phyloP scores from a whole-genome alignment of 2,329 filamentous ascomycete genomes.

The Exutisphaerella laricina region DNA sequence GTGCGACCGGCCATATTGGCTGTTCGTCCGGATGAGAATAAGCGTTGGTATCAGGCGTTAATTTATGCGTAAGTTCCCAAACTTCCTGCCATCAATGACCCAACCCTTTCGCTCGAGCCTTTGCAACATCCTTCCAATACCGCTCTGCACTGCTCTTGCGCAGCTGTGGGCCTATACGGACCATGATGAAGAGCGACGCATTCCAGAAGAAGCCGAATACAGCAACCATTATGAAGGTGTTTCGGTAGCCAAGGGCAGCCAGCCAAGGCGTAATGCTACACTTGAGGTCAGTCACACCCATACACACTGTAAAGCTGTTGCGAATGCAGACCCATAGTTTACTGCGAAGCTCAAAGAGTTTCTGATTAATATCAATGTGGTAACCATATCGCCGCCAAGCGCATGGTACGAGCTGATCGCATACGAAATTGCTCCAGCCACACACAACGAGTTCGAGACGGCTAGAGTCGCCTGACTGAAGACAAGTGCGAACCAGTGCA shows the following conservation, averaged over 20 bases:
- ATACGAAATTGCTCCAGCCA: conserved; percentile 38
- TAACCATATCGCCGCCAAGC: conserved; percentile 41
- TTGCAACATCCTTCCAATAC: conserved; percentile 19
- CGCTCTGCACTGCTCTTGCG: conserved; percentile 13
- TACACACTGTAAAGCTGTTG: too few relatives aligned
- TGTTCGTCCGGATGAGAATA: too few relatives aligned
- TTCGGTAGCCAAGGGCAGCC: conserved; percentile 15
- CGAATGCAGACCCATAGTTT: conserved; percentile 38
- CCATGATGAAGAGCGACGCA: conserved; percentile 18
- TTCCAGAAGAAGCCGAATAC: conserved; percentile 18
- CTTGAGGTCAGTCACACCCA: conserved; percentile 3
- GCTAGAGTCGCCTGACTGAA: conserved; percentile 43
- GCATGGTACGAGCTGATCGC: conserved; percentile 42
- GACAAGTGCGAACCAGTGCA: conserved; percentile 48
- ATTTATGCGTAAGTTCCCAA: too few relatives aligned
- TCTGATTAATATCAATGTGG: conserved; percentile 43
- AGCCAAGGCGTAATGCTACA: conserved; percentile 17
- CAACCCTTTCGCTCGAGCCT: conserved; percentile 15
- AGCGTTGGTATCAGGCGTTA: too few relatives aligned
- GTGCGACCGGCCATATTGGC: too few relatives aligned
- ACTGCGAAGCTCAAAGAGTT: conserved; percentile 47
- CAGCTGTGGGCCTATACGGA: conserved; percentile 13
- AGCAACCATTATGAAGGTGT: conserved; percentile 21
- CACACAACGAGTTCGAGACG: conserved; percentile 39
- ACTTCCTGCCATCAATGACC: too few relatives aligned